Evolutionary conservation across 495 filamentous ascomycete genomes (phyloP), one percentile per base, ranked within the genome.

Genomic region (Pyronema omphalodes): DNA sequence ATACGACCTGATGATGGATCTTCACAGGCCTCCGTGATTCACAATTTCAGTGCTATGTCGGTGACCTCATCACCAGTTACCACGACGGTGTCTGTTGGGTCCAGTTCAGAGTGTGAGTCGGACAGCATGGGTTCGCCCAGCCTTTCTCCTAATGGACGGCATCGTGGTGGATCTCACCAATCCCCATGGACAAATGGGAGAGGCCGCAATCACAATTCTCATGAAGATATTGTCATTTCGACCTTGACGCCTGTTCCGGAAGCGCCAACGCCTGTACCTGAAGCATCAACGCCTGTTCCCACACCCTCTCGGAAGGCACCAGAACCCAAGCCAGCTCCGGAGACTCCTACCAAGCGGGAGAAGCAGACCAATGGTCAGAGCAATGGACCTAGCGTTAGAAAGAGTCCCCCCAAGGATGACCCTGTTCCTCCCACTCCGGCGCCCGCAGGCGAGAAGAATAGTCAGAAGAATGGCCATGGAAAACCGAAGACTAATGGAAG

Each of bases 111-210:
- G 35, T 11, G 9, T 51, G 61, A 63, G 36, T 41, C 54, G 11
- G 56, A 55, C 19, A 46, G 47, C 12, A 9, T 36, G 11, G 19
- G 23, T 41, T 63, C 60, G 29, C 39, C 59, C 15, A 50, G 55
- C 12, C 43, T 57, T 40, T 64, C 61, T n/a, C 61, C 60, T 9
- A 47, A 35, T 29, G 39, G 55, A 53, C 54, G 61, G 17, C 61
- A 64, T 14, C 60, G 61, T 17, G 54, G 51, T 29, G 61, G 60
- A 41, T 55, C 55, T 45, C 57, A 57, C 35, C 47, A 60, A 11
- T 35, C 57, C 34, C 52, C 60, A 37, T 63, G 60, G 60, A 63
- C 60, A 19, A 63, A 63, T 47, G 44, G 56, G 6, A 58, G 60
- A 39, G 35, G 51, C 15, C 63, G 57, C 41, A 37, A 45, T n/a